Percentiles rank a stretch among this genome's conserved stretches.
Conservation (phyloP, 2,329 filamentous ascomycete species). For the Pseudocercospora eumusae region DNA sequence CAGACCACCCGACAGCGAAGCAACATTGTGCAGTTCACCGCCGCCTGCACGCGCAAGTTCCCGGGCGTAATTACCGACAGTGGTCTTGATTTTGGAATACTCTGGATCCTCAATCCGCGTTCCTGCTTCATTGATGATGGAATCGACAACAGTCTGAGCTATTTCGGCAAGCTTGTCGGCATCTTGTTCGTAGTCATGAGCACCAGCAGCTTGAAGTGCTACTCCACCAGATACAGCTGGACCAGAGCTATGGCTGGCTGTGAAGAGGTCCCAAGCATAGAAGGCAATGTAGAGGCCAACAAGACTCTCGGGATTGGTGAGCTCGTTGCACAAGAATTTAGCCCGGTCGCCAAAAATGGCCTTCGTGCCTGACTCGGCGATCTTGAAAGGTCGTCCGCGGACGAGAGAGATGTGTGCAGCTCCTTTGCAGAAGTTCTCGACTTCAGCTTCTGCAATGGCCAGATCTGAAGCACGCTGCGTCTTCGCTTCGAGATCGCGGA, state of each 20-base stretch:
- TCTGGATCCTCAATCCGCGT: slow-evolving; percentile 46
- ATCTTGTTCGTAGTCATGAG: slow-evolving; percentile 40
- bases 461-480: slow-evolving; percentile 46
- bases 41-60: slow-evolving; percentile 70
- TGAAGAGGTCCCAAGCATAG: slow-evolving; percentile 52
- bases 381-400: slow-evolving; percentile 59
- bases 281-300: slow-evolving; percentile 55
- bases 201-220: slow-evolving; percentile 42
- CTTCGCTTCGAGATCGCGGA: slow-evolving; percentile 58
- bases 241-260: slow-evolving; percentile 44
- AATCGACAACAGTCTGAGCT: slow-evolving; percentile 46
- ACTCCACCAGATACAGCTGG: neutral
- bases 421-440: slow-evolving; percentile 94
- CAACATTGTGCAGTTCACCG: slow-evolving; percentile 89
- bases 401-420: slow-evolving; percentile 90
- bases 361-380: slow-evolving; percentile 46
- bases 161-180: slow-evolving; percentile 46
- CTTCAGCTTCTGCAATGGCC: slow-evolving; percentile 66
- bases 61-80: slow-evolving; percentile 42
- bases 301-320: slow-evolving; percentile 50
- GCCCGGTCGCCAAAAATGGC: slow-evolving; percentile 44
- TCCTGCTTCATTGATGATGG: slow-evolving; percentile 47
- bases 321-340: slow-evolving; percentile 49
- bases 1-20: slow-evolving; percentile 83
- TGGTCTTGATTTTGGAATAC: slow-evolving; percentile 42